Percentiles rank a stretch among this genome's conserved stretches.
phyloP scores from a whole-genome alignment of 78 protist genomes.

The Monocercomonoides exilis region DNA sequence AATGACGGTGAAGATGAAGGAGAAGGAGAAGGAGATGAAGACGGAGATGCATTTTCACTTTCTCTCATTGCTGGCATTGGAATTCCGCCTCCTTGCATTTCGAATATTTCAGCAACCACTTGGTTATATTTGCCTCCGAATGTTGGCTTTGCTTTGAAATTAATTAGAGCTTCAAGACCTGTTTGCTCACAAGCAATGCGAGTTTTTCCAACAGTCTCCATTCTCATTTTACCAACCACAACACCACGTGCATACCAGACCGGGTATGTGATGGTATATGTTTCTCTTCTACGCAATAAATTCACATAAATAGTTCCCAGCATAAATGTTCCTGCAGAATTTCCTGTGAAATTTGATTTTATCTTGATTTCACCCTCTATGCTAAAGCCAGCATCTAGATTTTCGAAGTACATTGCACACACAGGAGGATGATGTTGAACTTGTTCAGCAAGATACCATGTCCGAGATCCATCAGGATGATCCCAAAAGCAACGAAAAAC shows the following conservation, averaged over 20 bases:
- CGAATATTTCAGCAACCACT: no score
- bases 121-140: no score
- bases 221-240: background rate
- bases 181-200: constrained; percentile 55
- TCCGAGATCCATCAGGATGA: background rate
- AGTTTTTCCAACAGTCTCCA: constrained; percentile 42
- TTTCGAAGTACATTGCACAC: constrained; percentile 55
- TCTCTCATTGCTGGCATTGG: no score
- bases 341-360: constrained; percentile 60
- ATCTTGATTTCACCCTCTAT: constrained; percentile 1
- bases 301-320: background rate
- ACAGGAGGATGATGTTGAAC: constrained; percentile 90
- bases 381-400: constrained; percentile 49
- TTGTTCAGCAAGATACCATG: constrained; percentile 51
- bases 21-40: no score
- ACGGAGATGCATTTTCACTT: no score
- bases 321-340: constrained; percentile 3
- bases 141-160: constrained; percentile 68
- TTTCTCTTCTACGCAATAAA: background rate
- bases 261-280: background rate
- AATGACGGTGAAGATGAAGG: no score
- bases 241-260: constrained; percentile 17
- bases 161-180: constrained; percentile 33
- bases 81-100: no score
- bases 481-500: constrained; percentile 55